Evolutionary conservation across 495 filamentous ascomycete genomes (phyloP).

Genomic region (Oleoguttula mirabilis): DNA sequence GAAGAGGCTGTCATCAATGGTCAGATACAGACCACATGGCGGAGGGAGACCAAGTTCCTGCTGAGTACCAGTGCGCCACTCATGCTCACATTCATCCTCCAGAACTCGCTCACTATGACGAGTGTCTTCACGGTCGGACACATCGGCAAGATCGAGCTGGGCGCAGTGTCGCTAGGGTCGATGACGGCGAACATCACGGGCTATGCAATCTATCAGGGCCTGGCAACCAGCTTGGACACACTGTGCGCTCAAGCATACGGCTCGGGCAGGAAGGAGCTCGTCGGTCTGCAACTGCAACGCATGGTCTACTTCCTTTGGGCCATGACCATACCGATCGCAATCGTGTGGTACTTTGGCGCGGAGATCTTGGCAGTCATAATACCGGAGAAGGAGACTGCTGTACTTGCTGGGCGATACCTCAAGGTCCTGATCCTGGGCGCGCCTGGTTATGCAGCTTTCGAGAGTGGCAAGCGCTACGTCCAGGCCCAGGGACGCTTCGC

Average conservation of each 20-base stretch:
- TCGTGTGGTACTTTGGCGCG: slow-evolving; percentile 47
- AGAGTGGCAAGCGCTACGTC: slow-evolving; percentile 57
- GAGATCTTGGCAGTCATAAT: slow-evolving; percentile 46
- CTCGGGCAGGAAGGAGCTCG: slow-evolving; percentile 52
- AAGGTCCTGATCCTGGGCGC: slow-evolving; percentile 51
- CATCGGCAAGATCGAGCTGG: slow-evolving; percentile 50
- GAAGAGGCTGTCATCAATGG: slow-evolving; percentile 63
- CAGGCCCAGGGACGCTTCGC: slow-evolving; percentile 62
- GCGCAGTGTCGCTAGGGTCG: slow-evolving; percentile 52
- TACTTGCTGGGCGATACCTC: slow-evolving; percentile 55
- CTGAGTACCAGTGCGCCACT: slow-evolving; percentile 45
- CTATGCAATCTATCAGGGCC: slow-evolving; percentile 57
- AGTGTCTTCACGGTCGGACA: slow-evolving; percentile 56
- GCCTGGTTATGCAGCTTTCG: slow-evolving; percentile 57
- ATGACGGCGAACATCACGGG: slow-evolving; percentile 68
- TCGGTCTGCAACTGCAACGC: slow-evolving; percentile 58
- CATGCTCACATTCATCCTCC: slow-evolving; percentile 57
- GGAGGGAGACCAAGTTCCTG: slow-evolving; percentile 63
- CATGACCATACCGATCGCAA: slow-evolving; percentile 49
- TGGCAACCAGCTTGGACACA: slow-evolving; percentile 60
- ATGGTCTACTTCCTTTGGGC: slow-evolving; percentile 56
- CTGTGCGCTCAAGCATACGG: slow-evolving; percentile 67
- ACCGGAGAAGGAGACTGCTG: slow-evolving; percentile 48
- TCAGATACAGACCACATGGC: slow-evolving; percentile 71
- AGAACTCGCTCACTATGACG: slow-evolving; percentile 59